Base-by-base conservation (phyloP, 108 stramenopile genomes). In the Nannochloropsis oceanica region DNA sequence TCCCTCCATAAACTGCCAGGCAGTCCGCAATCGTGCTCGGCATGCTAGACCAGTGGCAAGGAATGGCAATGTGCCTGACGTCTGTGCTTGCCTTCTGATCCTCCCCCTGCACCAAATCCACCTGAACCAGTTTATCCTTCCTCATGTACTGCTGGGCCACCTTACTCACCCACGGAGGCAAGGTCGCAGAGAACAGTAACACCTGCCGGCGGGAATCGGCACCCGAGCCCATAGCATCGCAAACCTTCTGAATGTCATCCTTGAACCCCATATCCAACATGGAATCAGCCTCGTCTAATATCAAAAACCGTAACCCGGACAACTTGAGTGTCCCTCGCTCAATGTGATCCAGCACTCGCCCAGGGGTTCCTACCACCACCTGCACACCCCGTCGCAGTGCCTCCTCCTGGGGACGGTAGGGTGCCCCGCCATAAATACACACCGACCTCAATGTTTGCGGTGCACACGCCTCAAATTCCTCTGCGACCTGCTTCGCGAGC, bases 231-330 rank as follows among this genome's bases (percentile, higher is more conserved):
- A 93, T 94, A 94, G 93, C 25, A 27, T 93, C 91, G 44, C 97
- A 90, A 84, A 97, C 95, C 50, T 92, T 89, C 91, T 98, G 96
- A 25, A 99, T 96, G 84, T 98, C 98, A 80, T 99, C 97, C 43
- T 97, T 95, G 90, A 99, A 99, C 79, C 99, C 99, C 97, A 99
- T 98, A 91, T 96, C 96, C 43, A 99, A 92, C 99, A 99, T 99
- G 95, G 91, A 85, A 42, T 99, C 99, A 0, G 98, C 99, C 91
- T 99, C 99, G 86, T 99, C 99, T 22, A 99, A 93, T 42, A 99
- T 95, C 27, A 91, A 90, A 90, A 86, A 89, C 44, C 83, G 85
- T 80, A 85, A 25, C 85, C 85, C 85, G 13, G 85, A 83, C 44
- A 99, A 91, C 84, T 94, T 86, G 12, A 99, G 92, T 82, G 93